Base-by-base conservation (phyloP, 2,329 filamentous ascomycete species). In the Aspergillus ibericus region DNA sequence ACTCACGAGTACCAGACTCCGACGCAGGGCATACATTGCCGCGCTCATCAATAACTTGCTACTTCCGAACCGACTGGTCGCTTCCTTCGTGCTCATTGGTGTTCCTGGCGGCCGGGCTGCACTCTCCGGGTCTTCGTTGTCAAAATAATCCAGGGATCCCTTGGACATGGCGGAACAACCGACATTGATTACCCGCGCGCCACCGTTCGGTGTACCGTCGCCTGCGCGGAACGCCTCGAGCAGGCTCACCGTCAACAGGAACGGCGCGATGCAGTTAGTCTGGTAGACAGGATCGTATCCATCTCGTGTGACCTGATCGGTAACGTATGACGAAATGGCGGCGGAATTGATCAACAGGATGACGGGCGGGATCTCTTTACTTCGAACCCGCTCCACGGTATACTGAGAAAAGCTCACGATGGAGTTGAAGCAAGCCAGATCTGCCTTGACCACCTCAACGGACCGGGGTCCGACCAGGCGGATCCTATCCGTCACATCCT, bases 281-380 rank as follows among this genome's bases (percentile, higher is more conserved):
- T 75, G 73, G 59, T 75, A 75, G 22, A 75, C 71, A 1, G 72
- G 69, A 56, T 75, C 73, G 53, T 68, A 70, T 20, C 72, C 73
- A 59, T 73, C 71, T 49, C 63, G 59, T 32, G 73, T 75, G 44
- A 68, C 59, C 20, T 66, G 63, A 42, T 74, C 72, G 22, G 64
- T 55, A n/a, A 66, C 64, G 60, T 72, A 75, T 29, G 72, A 75
- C 25, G 69, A 63, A 50, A 66, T 64, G 25, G 71, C 71, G 6
- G 71, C 73, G 27, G 66, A 72, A 52, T 75, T 72, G 52, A 75
- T 69, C 53, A 75, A 58, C 38, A 66, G 58, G 9, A 63, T 67
- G 18, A 75, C 65, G 13, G 73, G 72, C n/a, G 73, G 73, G 38
- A 75, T 75, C 22, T 73, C 70, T 61, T 63, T 72, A 16, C 52